phyloP scores from a whole-genome alignment of 441 rosid genomes.

The Populus hybrid region DNA sequence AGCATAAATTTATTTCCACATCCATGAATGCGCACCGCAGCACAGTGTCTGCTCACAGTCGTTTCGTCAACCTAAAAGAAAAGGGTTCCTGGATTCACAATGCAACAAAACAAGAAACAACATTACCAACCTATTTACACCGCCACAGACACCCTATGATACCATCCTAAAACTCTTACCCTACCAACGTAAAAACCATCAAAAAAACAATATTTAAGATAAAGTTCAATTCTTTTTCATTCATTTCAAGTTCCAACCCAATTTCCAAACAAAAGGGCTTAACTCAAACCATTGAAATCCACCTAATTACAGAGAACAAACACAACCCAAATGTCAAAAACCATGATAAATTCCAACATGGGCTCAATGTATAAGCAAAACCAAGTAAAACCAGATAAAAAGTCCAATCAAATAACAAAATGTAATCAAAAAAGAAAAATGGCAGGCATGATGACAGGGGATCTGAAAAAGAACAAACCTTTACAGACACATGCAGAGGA shows the following conservation, averaged over 20 bases:
- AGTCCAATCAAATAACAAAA: neutral
- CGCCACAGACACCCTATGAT: neutral
- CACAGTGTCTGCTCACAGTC: slow-evolving; percentile 11
- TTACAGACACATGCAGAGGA: slow-evolving; percentile 9
- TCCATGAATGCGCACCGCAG: slow-evolving; percentile 26
- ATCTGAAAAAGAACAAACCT: slow-evolving; percentile 16
- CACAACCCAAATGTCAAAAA: neutral
- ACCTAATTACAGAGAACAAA: neutral
- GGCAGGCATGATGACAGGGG: neutral
- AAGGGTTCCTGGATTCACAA: slow-evolving; percentile 20
- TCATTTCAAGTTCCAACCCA: neutral
- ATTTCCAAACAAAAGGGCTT: neutral
- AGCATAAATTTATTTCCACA: slow-evolving; percentile 24
- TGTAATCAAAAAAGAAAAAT: neutral
- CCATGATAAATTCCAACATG: neutral
- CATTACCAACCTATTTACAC: neutral
- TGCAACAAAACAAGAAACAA: slow-evolving; percentile 11
- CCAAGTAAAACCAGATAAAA: neutral
- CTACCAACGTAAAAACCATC: neutral
- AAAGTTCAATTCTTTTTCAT: neutral
- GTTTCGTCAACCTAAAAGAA: slow-evolving; percentile 19
- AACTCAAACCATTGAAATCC: neutral
- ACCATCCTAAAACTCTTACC: neutral
- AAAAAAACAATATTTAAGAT: neutral
- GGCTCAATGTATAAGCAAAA: neutral